Conservation (phyloP, 106 monocot species). For the Agapanthus africanus region DNA sequence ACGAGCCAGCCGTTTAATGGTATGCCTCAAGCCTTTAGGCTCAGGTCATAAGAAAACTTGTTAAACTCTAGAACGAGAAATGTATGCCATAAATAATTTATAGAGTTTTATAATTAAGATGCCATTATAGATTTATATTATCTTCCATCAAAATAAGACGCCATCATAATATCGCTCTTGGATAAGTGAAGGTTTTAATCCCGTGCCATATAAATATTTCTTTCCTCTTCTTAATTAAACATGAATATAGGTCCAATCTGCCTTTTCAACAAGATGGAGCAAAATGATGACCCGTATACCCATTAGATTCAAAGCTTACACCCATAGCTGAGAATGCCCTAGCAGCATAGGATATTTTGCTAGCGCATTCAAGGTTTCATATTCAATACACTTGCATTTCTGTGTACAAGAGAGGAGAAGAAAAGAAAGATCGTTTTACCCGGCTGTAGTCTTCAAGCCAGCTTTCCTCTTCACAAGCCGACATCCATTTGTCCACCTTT, state of each 20-base stretch:
- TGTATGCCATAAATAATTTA: too few species aligned
- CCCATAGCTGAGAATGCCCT: too few species aligned
- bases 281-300: background rate
- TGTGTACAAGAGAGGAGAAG: background rate
- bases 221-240: background rate
- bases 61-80: too few species aligned
- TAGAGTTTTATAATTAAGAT: too few species aligned
- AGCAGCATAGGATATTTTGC: background rate
- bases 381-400: background rate
- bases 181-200: too few species aligned
- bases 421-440: slow-evolving; percentile 21
- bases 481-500: slow-evolving; percentile 99
- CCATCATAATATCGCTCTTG: too few species aligned
- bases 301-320: background rate
- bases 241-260: too few species aligned
- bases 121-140: too few species aligned
- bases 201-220: background rate
- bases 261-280: too few species aligned
- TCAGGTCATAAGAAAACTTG: too few species aligned
- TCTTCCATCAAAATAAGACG: too few species aligned
- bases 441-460: slow-evolving; percentile 98
- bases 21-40: too few species aligned
- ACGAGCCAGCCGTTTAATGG: background rate
- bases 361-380: background rate
- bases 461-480: slow-evolving; percentile 98